Conservation (phyloP, 176 grass and related monocot species). For the Phoenix dactylifera region DNA sequence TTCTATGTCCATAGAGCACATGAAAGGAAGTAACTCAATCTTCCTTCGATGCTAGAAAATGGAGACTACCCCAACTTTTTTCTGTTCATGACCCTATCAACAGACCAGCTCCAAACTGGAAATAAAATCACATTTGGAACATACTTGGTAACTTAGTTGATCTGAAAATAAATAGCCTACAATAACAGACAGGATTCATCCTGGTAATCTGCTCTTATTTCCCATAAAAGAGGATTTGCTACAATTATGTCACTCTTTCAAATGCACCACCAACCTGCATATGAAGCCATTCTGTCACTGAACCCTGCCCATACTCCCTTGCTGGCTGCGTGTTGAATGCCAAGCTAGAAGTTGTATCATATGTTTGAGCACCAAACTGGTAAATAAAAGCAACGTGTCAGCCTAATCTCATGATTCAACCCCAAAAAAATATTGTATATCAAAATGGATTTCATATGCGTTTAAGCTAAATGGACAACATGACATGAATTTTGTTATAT, state of each 20-base stretch:
- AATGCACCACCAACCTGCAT: constrained; percentile 16
- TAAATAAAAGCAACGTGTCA: neutral
- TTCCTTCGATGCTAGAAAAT: no score
- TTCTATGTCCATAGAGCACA: no score
- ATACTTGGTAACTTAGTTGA: no score
- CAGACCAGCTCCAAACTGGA: no score
- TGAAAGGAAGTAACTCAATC: no score
- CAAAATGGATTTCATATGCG: no score
- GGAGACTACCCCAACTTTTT: no score
- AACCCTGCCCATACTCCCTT: constrained; percentile 16
- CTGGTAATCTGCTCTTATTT: neutral
- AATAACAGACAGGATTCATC: neutral
- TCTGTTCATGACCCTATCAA: no score
- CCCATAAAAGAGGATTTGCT: neutral
- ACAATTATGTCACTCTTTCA: constrained; percentile 12
- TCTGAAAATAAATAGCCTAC: constrained; percentile 2
- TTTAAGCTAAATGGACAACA: no score
- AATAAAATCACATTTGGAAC: no score
- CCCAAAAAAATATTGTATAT: no score
- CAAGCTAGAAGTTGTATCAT: constrained; percentile 12
- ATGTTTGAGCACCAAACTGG: constrained; percentile 16
- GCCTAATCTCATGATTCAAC: neutral
- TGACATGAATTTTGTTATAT: no score
- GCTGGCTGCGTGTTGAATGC: constrained; percentile 1
- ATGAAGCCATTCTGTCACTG: constrained; percentile 21